These are phyloP conservation scores for Scenedesmus sp. DNA, from an alignment of 163 green algal genomes.

Conservation along the genomic window DNA sequence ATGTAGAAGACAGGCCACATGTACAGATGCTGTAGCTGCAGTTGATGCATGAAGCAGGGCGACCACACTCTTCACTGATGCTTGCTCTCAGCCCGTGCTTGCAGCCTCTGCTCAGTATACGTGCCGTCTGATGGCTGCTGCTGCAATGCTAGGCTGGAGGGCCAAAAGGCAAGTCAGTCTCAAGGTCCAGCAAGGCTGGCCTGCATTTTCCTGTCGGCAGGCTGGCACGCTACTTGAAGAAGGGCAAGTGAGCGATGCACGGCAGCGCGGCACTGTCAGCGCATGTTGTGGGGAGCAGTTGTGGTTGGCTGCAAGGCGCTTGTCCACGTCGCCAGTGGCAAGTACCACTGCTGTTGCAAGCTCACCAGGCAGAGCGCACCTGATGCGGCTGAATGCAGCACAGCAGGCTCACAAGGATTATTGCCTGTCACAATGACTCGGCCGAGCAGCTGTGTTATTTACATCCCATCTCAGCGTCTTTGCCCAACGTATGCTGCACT, in stretches of 20 bases:
- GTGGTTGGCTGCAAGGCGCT: not conserved
- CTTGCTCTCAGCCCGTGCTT: not conserved
- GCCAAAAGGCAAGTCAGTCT: slow-evolving; percentile 10
- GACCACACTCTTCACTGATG: not conserved
- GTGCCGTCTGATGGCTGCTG: too few relatives aligned
- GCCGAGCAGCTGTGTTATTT: too few relatives aligned
- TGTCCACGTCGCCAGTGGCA: not conserved
- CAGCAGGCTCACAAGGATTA: too few relatives aligned
- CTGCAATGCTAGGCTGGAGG: not conserved
- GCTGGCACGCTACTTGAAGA: slow-evolving; percentile 94
- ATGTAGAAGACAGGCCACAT: not conserved
- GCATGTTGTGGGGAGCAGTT: slow-evolving; percentile 59
- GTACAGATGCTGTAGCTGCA: too few relatives aligned
- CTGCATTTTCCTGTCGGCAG: slow-evolving; percentile 97
- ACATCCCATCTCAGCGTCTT: too few relatives aligned
- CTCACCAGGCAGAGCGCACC: too few relatives aligned
- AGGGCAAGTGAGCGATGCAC: slow-evolving; percentile 85
- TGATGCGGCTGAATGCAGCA: too few relatives aligned
- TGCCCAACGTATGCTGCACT: too few relatives aligned
- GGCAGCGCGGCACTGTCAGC: not conserved
- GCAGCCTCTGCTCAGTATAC: not conserved
- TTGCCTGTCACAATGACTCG: too few relatives aligned
- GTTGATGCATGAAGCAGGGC: too few relatives aligned
- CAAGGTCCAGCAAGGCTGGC: slow-evolving; percentile 58
- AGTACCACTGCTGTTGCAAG: not conserved